A percentile compares a stretch with the other conserved stretches of the same genome.
phyloP scores from a whole-genome alignment of 331 rosid genomes.

The Quercus phellos region DNA sequence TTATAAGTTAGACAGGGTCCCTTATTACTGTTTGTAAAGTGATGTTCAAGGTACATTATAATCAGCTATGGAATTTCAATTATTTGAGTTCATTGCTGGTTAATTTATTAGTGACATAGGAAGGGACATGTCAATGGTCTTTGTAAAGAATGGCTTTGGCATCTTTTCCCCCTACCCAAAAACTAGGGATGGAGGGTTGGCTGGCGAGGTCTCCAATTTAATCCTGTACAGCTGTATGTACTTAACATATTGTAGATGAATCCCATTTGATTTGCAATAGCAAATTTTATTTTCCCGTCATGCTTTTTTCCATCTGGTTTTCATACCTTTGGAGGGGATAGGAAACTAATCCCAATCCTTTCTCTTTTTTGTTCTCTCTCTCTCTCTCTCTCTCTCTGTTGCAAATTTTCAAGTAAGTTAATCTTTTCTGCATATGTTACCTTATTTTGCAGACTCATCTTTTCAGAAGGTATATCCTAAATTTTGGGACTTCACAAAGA shows the following conservation, averaged over 20 bases:
- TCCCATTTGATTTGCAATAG: slow-evolving; percentile 10
- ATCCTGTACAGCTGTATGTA: not conserved
- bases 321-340: not conserved
- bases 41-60: not conserved
- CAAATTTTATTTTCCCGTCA: not conserved
- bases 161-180: not conserved
- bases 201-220: not conserved
- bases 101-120: not conserved
- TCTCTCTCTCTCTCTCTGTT: not conserved
- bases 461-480: slow-evolving; percentile 64
- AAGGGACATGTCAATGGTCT: not conserved
- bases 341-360: not conserved
- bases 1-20: not conserved
- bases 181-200: not conserved
- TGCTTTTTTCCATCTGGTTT: not conserved
- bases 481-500: slow-evolving; percentile 76
- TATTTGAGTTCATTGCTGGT: not conserved
- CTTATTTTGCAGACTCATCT: slow-evolving; percentile 66
- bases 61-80: not conserved
- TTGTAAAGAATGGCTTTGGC: not conserved
- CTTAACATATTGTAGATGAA: not conserved
- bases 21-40: not conserved
- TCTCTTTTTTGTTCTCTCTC: not conserved
- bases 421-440: slow-evolving; percentile 15
- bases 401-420: not conserved